phyloP scores from a whole-genome alignment of 2,329 filamentous ascomycete species.

The Calonectria fujianensis region DNA sequence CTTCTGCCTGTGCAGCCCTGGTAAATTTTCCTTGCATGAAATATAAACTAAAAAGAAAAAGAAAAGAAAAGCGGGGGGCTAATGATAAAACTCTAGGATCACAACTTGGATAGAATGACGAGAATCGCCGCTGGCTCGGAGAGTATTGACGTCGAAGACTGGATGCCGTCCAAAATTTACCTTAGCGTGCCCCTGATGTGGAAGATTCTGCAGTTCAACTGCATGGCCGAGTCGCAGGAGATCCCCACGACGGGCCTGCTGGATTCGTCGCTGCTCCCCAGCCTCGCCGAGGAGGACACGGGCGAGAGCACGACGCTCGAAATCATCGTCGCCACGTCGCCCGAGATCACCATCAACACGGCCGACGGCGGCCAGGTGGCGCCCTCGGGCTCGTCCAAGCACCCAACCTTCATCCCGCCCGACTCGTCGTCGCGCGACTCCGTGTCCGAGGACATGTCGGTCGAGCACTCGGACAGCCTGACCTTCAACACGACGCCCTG shows the following conservation, averaged over 20 bases:
- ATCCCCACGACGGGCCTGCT: slow-evolving; percentile 63
- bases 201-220: slow-evolving; percentile 71
- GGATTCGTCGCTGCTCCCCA: slow-evolving; percentile 63
- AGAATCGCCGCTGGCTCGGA: slow-evolving; percentile 69
- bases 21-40: slow-evolving; percentile 56
- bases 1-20: slow-evolving; percentile 66
- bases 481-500: slow-evolving; percentile 66
- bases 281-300: slow-evolving; percentile 54
- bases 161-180: slow-evolving; percentile 72
- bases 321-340: slow-evolving; percentile 71
- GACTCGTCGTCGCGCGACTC: slow-evolving; percentile 46
- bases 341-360: slow-evolving; percentile 71
- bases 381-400: slow-evolving; percentile 63
- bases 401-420: slow-evolving; percentile 39
- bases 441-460: slow-evolving; percentile 55
- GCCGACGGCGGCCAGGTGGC: slow-evolving; percentile 70
- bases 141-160: slow-evolving; percentile 68
- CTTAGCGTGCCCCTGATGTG: slow-evolving; percentile 72
- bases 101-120: slow-evolving; percentile 68
- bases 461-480: slow-evolving; percentile 60
- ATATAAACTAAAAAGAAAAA: too few species aligned
- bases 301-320: slow-evolving; percentile 65
- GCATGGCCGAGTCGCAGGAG: slow-evolving; percentile 60
- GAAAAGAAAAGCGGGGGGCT: not conserved
- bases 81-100: slow-evolving; percentile 60